A percentile compares a stretch with the other conserved stretches of the same genome.
Conservation (phyloP, 441 rosid species). For the Populus tomentosa region DNA sequence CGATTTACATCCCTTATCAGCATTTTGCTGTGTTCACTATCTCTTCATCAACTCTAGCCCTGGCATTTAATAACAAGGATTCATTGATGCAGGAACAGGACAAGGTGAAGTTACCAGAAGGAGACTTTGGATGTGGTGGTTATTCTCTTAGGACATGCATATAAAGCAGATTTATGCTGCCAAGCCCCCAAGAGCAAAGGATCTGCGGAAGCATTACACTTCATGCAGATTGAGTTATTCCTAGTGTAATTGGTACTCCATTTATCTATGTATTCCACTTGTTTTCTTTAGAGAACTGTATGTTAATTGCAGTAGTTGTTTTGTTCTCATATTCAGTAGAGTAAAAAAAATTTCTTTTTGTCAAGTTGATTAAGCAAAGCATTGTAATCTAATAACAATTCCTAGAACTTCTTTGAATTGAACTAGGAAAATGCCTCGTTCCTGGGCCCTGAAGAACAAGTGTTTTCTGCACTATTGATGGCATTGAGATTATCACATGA, state of each 20-base stretch:
- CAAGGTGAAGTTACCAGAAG: constrained; percentile 30
- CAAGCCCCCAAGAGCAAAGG: constrained; percentile 8
- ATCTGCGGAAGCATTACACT: constrained; percentile 13
- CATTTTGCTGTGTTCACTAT: neutral
- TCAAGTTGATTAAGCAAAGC: constrained; percentile 11
- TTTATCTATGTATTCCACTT: constrained; percentile 1
- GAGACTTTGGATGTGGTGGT: constrained; percentile 37
- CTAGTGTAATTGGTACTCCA: constrained; percentile 13
- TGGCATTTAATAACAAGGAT: constrained; percentile 9
- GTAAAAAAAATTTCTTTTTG: neutral
- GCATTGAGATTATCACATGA: neutral
- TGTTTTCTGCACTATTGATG: neutral
- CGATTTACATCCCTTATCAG: neutral
- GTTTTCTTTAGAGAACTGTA: constrained; percentile 9
- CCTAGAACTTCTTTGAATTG: constrained; percentile 2
- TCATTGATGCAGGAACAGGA: constrained; percentile 51
- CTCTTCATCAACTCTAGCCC: neutral
- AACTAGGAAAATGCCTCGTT: constrained; percentile 8
- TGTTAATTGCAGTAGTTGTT: constrained; percentile 13
- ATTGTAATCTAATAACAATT: neutral
- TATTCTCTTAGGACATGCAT: constrained; percentile 44
- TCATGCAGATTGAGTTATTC: neutral
- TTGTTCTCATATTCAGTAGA: neutral
- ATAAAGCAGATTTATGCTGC: constrained; percentile 24
- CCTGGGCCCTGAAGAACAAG: neutral